These are phyloP conservation scores for Vitis hybrid DNA, from an alignment of 177 flowering plant species.

Conservation along the genomic window DNA sequence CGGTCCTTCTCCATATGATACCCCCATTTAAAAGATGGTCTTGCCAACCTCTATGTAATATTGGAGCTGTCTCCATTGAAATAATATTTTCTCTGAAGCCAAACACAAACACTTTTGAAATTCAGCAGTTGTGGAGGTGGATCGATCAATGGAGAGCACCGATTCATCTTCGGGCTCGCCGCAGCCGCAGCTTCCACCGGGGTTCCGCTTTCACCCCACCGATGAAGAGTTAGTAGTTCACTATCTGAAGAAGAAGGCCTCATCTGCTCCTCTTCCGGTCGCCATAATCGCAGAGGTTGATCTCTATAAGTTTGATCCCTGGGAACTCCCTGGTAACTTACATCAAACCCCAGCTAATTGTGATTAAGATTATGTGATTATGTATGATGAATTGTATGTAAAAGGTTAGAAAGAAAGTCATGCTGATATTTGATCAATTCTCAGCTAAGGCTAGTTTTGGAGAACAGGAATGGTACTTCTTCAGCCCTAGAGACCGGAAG, in stretches of 20 bases:
- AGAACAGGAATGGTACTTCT: slow-evolving; percentile 94
- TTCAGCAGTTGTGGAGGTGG: too few relatives aligned
- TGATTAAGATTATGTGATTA: too few relatives aligned
- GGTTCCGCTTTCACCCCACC: slow-evolving; percentile 69
- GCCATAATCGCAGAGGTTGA: slow-evolving; percentile 55
- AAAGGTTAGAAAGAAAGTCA: too few relatives aligned
- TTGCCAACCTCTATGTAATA: slow-evolving; percentile 4
- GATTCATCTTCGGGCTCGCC: slow-evolving; percentile 44
- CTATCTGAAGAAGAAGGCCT: slow-evolving; percentile 50
- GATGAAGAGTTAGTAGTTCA: slow-evolving; percentile 65
- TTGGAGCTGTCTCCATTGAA: not conserved
- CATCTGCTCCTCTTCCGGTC: slow-evolving; percentile 46
- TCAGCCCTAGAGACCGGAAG: slow-evolving; percentile 89
- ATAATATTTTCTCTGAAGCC: too few relatives aligned
- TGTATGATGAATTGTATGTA: too few relatives aligned
- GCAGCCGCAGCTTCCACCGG: slow-evolving; percentile 62
- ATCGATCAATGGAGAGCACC: slow-evolving; percentile 46
- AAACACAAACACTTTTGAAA: too few relatives aligned
- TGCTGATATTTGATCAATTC: not conserved
- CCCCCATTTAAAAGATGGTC: slow-evolving; percentile 8
- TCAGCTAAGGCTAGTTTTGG: slow-evolving; percentile 85
- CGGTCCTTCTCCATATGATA: too few relatives aligned
- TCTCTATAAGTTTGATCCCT: slow-evolving; percentile 60
- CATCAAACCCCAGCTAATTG: not conserved
- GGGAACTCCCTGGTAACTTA: slow-evolving; percentile 56